phyloP scores from a whole-genome alignment of 139 green algal species.

The Ettlia oleoabundans region DNA sequence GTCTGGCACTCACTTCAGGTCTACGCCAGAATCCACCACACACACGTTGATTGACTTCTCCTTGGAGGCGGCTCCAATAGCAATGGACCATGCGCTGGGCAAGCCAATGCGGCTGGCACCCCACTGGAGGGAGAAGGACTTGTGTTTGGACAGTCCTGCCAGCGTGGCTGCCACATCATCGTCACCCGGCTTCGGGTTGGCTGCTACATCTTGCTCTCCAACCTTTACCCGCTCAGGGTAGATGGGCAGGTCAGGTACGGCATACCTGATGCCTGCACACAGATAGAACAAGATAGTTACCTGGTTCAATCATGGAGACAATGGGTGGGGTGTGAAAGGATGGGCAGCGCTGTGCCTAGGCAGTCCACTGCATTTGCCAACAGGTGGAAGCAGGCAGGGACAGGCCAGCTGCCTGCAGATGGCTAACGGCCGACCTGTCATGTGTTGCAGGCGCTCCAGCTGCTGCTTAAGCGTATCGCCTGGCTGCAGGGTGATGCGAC shows the following conservation, averaged over 20 bases:
- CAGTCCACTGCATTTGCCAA: not conserved
- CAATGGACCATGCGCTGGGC: conserved; percentile 6
- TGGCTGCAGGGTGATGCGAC: not conserved
- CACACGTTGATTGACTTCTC: conserved; percentile 2
- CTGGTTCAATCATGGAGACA: too few relatives aligned
- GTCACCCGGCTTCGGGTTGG: not conserved
- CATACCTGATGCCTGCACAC: conserved; percentile 12
- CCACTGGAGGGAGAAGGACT: not conserved
- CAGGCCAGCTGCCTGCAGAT: too few relatives aligned
- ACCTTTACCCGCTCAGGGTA: not conserved
- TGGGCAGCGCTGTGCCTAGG: too few relatives aligned
- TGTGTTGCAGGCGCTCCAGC: not conserved
- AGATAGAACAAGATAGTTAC: too few relatives aligned
- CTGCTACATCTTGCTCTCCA: not conserved
- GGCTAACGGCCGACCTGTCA: conserved; percentile 5
- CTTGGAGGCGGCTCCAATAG: not conserved
- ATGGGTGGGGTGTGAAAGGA: not conserved
- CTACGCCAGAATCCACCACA: conserved; percentile 8
- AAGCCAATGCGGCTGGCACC: not conserved
- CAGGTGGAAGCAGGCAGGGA: not conserved
- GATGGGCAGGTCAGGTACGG: conserved; percentile 15
- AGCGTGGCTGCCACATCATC: not conserved
- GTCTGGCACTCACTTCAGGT: conserved; percentile 6
- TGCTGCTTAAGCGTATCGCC: not conserved
- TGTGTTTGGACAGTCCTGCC: not conserved